A percentile compares a stretch with the other conserved stretches of the same genome.
Conservation (phyloP, 257 asterid species). For the Primulina huaijiensis region DNA sequence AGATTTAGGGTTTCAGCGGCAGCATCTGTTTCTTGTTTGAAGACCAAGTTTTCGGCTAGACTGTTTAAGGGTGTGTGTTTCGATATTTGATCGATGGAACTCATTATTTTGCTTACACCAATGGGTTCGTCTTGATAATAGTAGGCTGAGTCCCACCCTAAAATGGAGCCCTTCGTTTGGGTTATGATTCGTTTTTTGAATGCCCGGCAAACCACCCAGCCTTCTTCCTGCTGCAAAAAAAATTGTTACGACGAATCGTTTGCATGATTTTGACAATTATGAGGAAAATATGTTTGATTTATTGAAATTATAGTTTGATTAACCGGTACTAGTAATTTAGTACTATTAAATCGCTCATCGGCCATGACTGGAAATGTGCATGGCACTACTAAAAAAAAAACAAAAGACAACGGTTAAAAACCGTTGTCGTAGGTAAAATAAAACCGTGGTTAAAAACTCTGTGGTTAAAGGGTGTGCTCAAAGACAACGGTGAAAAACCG, state of each 20-base stretch:
- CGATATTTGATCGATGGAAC: slow-evolving; percentile 35
- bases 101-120: slow-evolving; percentile 28
- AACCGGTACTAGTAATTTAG: background rate
- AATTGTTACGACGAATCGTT: background rate
- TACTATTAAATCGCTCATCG: too few relatives aligned
- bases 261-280: background rate
- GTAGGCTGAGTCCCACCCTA: slow-evolving; percentile 51
- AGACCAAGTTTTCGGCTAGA: slow-evolving; percentile 30
- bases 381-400: too few relatives aligned
- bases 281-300: background rate
- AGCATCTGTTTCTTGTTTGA: slow-evolving; percentile 51
- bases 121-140: slow-evolving; percentile 35
- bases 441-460: too few relatives aligned
- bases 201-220: slow-evolving; percentile 78
- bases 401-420: too few relatives aligned
- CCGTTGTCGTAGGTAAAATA: too few relatives aligned
- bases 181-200: slow-evolving; percentile 53
- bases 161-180: slow-evolving; percentile 36
- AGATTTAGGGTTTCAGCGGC: slow-evolving; percentile 28
- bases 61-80: slow-evolving; percentile 24
- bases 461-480: too few relatives aligned
- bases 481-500: too few relatives aligned
- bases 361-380: background rate
- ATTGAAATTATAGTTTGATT: background rate
- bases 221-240: slow-evolving; percentile 56